These are phyloP conservation scores for Colletotrichum sp. DNA, from an alignment of 2,329 filamentous ascomycete genomes.

Conservation along the genomic window DNA sequence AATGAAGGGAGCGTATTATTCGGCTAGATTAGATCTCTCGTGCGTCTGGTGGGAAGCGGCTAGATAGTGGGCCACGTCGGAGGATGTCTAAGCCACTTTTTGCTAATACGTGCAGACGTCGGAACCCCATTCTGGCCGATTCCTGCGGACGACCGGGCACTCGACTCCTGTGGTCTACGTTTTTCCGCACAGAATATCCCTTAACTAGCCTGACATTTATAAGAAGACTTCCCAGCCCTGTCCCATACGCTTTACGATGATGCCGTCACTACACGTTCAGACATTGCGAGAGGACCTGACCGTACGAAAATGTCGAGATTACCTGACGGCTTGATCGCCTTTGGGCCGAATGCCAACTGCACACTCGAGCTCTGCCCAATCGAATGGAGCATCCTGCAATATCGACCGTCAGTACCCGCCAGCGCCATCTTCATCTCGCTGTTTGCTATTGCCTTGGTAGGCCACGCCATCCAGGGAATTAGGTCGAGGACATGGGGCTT, in stretches of 20 bases:
- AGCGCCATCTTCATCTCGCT: slow-evolving; percentile 41
- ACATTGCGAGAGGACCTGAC: neutral
- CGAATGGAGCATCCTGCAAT: slow-evolving; percentile 43
- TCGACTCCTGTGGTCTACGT: neutral
- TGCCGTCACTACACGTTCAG: neutral
- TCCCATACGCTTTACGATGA: neutral
- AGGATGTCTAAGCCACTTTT: neutral
- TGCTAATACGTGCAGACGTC: neutral
- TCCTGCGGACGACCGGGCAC: neutral
- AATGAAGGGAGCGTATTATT: neutral
- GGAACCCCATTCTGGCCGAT: neutral
- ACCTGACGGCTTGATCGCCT: slow-evolving; percentile 28
- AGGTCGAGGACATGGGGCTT: slow-evolving; percentile 48
- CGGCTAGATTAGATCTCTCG: neutral
- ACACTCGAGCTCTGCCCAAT: slow-evolving; percentile 51
- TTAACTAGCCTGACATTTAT: neutral
- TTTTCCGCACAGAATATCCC: neutral
- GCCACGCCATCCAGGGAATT: slow-evolving; percentile 46
- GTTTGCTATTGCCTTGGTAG: slow-evolving; percentile 45
- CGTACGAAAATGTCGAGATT: neutral
- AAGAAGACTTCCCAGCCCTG: neutral
- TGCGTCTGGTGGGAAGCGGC: neutral
- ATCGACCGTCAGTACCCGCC: slow-evolving; percentile 41
- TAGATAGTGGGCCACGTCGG: neutral
- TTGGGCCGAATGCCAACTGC: slow-evolving; percentile 50